These are phyloP conservation scores for Starmerella floricola DNA, from an alignment of 805 yeast species.

Conservation along the genomic window DNA sequence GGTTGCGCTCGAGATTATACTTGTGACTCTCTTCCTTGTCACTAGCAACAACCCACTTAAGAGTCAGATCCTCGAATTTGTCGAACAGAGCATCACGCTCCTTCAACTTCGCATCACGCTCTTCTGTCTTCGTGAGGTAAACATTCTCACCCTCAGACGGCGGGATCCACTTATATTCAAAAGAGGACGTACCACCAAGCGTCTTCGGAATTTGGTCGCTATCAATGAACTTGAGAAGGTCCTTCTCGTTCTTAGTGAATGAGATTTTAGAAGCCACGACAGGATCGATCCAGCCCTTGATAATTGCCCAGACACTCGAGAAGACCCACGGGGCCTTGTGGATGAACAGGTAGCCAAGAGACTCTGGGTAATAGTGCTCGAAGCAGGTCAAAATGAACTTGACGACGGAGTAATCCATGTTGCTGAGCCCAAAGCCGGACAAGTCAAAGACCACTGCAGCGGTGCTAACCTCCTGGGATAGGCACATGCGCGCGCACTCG, in stretches of 20 bases:
- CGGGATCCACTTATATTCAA: constrained; percentile 45
- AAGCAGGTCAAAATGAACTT: constrained; percentile 79
- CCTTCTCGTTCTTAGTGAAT: constrained; percentile 62
- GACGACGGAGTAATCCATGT: constrained; percentile 87
- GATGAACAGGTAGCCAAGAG: constrained; percentile 68
- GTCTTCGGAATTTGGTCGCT: constrained; percentile 49
- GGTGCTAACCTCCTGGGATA: constrained; percentile 64
- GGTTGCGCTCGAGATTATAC: constrained; percentile 40
- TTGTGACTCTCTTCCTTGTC: constrained; percentile 35
- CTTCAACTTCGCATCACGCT: constrained; percentile 34
- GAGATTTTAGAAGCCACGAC: constrained; percentile 85
- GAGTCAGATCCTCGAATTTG: constrained; percentile 51
- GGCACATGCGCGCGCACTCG: constrained; percentile 67
- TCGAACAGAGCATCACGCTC: constrained; percentile 47
- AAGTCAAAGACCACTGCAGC: constrained; percentile 80
- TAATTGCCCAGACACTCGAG: constrained; percentile 84
- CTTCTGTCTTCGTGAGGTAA: constrained; percentile 34
- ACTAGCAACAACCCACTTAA: constrained; percentile 52
- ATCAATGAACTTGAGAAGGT: constrained; percentile 52
- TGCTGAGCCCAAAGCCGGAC: constrained; percentile 72
- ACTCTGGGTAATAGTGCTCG: constrained; percentile 95
- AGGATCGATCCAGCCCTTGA: constrained; percentile 91
- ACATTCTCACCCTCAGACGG: constrained; percentile 54
- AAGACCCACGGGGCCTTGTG: constrained; percentile 97
- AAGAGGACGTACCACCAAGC: constrained; percentile 61